Evolutionary conservation across 2,329 filamentous ascomycete genomes (phyloP).

Genomic region (Neonectria coccinea): DNA sequence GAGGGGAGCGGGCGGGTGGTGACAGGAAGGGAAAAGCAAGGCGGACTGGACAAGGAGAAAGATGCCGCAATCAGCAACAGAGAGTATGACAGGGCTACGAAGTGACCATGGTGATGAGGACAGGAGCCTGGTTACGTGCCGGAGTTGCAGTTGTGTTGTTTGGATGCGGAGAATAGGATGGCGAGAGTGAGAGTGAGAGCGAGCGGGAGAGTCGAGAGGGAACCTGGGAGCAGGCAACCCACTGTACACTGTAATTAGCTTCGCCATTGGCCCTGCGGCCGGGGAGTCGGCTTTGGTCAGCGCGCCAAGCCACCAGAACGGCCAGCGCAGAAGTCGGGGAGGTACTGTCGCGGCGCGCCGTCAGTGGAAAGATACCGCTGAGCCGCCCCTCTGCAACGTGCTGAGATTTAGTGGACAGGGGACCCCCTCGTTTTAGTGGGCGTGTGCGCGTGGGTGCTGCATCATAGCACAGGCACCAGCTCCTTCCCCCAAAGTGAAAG

Average conservation of each 20-base stretch:
- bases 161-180: slow-evolving; percentile 14
- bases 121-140: not conserved
- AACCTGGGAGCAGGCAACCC: slow-evolving; percentile 10
- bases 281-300: slow-evolving; percentile 24
- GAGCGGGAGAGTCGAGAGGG: slow-evolving; percentile 8
- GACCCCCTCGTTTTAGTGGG: slow-evolving; percentile 17
- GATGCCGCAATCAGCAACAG: slow-evolving; percentile 3
- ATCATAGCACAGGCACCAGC: slow-evolving; percentile 21
- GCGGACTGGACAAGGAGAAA: slow-evolving; percentile 4
- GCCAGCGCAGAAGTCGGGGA: not conserved
- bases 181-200: slow-evolving; percentile 8
- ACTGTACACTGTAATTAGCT: slow-evolving; percentile 10
- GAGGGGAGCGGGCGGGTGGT: not conserved
- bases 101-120: slow-evolving; percentile 17
- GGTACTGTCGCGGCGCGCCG: not conserved
- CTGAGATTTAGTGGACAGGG: not conserved
- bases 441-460: not conserved
- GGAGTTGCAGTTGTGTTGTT: slow-evolving; percentile 7
- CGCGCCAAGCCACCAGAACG: slow-evolving; percentile 14
- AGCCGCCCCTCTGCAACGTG: not conserved
- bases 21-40: not conserved
- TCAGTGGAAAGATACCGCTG: not conserved
- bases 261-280: slow-evolving; percentile 16
- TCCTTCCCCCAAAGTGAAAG: not conserved
- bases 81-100: slow-evolving; percentile 11